phyloP scores from a whole-genome alignment of 768 basidiomycete genomes.

The Boletales sp. region DNA sequence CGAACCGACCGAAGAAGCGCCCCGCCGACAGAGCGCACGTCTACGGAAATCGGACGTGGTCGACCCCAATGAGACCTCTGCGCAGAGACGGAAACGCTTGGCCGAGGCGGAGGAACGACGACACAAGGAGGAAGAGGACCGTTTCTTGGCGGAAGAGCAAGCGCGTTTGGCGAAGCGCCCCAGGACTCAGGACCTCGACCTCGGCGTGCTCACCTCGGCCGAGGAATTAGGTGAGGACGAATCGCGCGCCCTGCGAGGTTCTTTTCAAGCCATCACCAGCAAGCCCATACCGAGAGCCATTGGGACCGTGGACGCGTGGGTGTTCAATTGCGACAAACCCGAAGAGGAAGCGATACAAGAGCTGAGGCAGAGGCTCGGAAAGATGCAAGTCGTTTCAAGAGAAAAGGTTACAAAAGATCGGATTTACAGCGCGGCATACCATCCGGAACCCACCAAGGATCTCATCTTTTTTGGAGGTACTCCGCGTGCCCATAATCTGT shows the following conservation, averaged over 20 bases:
- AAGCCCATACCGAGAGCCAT: slow-evolving; percentile 36
- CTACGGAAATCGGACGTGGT: slow-evolving; percentile 41
- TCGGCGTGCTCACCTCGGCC: slow-evolving; percentile 48
- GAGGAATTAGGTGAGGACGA: slow-evolving; percentile 47
- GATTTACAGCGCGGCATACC: slow-evolving; percentile 76
- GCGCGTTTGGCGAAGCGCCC: slow-evolving; percentile 63
- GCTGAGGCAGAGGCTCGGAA: slow-evolving; percentile 50
- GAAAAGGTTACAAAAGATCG: slow-evolving; percentile 79
- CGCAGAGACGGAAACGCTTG: slow-evolving; percentile 63
- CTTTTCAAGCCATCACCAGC: slow-evolving; percentile 41
- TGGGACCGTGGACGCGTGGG: slow-evolving; percentile 49
- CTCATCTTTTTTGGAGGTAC: slow-evolving; percentile 84
- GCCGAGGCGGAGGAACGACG: slow-evolving; percentile 56
- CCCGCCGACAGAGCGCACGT: slow-evolving; percentile 66
- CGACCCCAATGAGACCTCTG: slow-evolving; percentile 64
- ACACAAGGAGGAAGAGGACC: slow-evolving; percentile 59
- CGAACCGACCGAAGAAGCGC: slow-evolving; percentile 40
- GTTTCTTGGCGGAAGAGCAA: slow-evolving; percentile 57
- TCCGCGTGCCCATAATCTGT: neutral
- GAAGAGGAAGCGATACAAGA: slow-evolving; percentile 49
- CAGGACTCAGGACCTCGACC: slow-evolving; percentile 61
- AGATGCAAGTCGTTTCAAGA: slow-evolving; percentile 63
- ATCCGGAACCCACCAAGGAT: slow-evolving; percentile 77
- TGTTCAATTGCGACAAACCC: slow-evolving; percentile 43
- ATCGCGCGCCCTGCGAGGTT: slow-evolving; percentile 41